Percentiles rank a stretch among this genome's conserved stretches.
Evolutionary conservation across 208 protist species (phyloP).

Genomic region (Histomonas meleagridis): DNA sequence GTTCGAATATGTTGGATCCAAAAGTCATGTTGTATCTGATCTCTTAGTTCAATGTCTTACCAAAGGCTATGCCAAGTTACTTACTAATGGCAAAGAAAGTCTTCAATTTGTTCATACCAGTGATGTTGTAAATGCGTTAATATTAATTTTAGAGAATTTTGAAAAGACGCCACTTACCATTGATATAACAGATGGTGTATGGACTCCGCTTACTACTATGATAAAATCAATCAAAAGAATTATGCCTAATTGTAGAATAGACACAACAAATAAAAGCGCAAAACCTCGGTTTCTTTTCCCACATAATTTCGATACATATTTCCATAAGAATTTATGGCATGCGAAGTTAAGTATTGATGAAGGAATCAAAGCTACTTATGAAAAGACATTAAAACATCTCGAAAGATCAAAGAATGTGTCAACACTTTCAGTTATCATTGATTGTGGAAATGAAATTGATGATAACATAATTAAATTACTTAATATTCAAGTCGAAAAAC

Average conservation of each 20-base stretch:
- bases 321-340: not conserved
- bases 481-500: not conserved
- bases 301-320: not conserved
- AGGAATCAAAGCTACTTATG: not conserved
- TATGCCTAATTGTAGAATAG: not conserved
- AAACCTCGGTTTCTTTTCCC: too few relatives aligned
- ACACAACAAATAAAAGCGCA: not conserved
- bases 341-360: not conserved
- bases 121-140: not conserved
- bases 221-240: not conserved
- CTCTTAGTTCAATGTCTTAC: not conserved
- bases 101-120: not conserved
- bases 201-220: not conserved
- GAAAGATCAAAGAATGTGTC: not conserved
- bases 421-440: not conserved
- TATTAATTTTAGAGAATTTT: not conserved
- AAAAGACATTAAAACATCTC: not conserved
- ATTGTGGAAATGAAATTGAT: not conserved
- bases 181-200: not conserved
- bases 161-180: not conserved
- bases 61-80: not conserved
- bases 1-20: not conserved
- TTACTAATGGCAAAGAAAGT: not conserved
- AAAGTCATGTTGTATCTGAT: conserved; percentile 25
- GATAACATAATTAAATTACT: not conserved